A percentile compares a stretch with the other conserved stretches of the same genome.
These are phyloP conservation scores for Begonia peltatifolia DNA, from an alignment of 306 rosid species.

Conservation along the genomic window DNA sequence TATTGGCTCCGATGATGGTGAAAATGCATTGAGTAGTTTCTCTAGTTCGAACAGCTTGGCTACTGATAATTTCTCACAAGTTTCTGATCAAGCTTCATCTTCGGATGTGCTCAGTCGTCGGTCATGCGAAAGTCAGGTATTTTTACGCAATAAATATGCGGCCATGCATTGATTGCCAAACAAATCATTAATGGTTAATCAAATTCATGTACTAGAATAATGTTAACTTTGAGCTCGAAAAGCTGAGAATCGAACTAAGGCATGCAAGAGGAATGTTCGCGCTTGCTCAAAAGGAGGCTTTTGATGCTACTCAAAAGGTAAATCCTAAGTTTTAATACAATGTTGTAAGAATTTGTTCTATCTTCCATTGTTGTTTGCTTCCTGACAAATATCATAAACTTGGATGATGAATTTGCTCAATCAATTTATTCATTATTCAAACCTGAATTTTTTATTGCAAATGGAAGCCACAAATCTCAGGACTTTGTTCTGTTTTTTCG, in stretches of 20 bases:
- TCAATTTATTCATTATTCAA: too few species aligned
- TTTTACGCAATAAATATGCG: too few species aligned
- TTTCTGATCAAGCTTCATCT: slow-evolving; percentile 29
- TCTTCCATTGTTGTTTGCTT: too few species aligned
- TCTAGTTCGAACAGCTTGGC: slow-evolving; percentile 40
- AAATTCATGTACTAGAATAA: slow-evolving; percentile 24
- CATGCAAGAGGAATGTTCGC: slow-evolving; percentile 84
- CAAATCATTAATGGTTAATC: background rate
- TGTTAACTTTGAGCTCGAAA: slow-evolving; percentile 65
- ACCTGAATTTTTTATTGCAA: too few species aligned
- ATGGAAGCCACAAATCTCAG: too few species aligned
- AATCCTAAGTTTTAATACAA: background rate
- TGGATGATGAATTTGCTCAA: too few species aligned
- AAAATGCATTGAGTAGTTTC: slow-evolving; percentile 20
- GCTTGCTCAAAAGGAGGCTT: slow-evolving; percentile 59
- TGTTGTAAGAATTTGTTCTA: too few species aligned
- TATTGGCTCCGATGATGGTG: slow-evolving; percentile 29
- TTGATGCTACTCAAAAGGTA: slow-evolving; percentile 71
- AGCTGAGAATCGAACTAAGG: slow-evolving; percentile 73
- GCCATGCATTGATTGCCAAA: too few species aligned
- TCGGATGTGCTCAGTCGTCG: slow-evolving; percentile 18
- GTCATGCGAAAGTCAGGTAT: slow-evolving; percentile 56
- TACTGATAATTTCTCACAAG: slow-evolving; percentile 34
- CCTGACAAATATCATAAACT: too few species aligned
- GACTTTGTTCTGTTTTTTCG: slow-evolving; percentile 5